Percentiles rank a stretch among this genome's conserved stretches.
Evolutionary conservation across 2,329 filamentous ascomycete genomes (phyloP).

Genomic region (Aschersonia sp.): DNA sequence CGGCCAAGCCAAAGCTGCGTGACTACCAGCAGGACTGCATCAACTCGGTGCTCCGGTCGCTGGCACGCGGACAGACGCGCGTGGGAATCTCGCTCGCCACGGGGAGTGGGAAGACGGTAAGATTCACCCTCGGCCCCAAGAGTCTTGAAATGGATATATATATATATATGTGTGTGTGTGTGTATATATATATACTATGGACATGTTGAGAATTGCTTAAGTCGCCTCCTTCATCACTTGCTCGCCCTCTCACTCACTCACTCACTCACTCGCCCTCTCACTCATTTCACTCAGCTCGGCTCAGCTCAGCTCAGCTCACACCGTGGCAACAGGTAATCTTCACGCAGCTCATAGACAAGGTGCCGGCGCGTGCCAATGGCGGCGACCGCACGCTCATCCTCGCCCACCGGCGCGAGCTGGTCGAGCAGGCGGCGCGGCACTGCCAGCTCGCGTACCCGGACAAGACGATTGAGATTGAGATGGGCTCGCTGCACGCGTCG

Average conservation of each 20-base stretch:
- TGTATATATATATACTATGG: no score
- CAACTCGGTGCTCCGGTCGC: constrained; percentile 56
- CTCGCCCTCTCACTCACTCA: neutral
- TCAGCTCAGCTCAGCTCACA: neutral
- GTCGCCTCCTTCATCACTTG: neutral
- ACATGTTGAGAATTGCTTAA: no score
- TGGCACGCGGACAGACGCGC: constrained; percentile 59
- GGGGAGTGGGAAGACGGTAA: constrained; percentile 74
- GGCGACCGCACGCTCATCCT: constrained; percentile 72
- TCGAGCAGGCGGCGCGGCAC: constrained; percentile 84
- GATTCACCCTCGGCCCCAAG: constrained; percentile 8
- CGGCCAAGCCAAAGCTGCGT: constrained; percentile 44
- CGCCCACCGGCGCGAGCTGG: constrained; percentile 81
- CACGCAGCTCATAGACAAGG: constrained; percentile 77
- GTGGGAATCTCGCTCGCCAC: constrained; percentile 78
- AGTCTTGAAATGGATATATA: no score
- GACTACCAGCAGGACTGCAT: constrained; percentile 90
- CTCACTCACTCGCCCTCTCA: neutral
- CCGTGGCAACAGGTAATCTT: constrained; percentile 60
- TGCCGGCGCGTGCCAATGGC: constrained; percentile 36
- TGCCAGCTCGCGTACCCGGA: constrained; percentile 68
- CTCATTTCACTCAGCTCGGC: neutral
- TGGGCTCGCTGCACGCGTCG: constrained; percentile 64
- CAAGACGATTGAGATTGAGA: constrained; percentile 78
- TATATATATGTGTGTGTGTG: no score